Conservation (phyloP, 2,329 filamentous ascomycete species). For the Gliomastix tumulicola region DNA sequence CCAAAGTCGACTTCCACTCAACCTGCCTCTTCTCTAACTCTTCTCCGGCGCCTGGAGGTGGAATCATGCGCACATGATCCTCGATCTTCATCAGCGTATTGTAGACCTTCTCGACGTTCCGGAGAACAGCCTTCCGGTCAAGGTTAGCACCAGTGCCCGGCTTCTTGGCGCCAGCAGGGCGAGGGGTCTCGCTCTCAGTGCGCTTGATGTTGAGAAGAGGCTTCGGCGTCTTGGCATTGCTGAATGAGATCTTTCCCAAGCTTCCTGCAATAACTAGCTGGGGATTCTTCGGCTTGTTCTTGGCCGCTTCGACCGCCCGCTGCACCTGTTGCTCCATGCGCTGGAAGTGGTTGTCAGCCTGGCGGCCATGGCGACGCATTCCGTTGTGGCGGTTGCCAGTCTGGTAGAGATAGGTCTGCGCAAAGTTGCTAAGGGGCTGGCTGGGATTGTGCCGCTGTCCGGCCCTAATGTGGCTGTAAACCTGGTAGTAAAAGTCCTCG, state of each 20-base stretch:
- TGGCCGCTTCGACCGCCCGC: constrained; percentile 91
- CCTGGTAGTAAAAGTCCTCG: constrained; percentile 98
- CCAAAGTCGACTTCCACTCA: constrained; percentile 59
- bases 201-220: constrained; percentile 94
- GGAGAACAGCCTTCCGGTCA: constrained; percentile 67
- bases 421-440: constrained; percentile 91
- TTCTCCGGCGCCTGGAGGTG: constrained; percentile 52
- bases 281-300: constrained; percentile 96
- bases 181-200: constrained; percentile 57
- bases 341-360: constrained; percentile 94
- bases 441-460: constrained; percentile 85
- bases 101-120: constrained; percentile 86
- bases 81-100: constrained; percentile 86
- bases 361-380: constrained; percentile 67
- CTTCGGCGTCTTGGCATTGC: constrained; percentile 96
- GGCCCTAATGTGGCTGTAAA: constrained; percentile 89
- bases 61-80: constrained; percentile 80
- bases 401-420: constrained; percentile 95
- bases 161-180: constrained; percentile 42
- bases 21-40: constrained; percentile 67
- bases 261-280: constrained; percentile 95
- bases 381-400: constrained; percentile 78
- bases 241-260: constrained; percentile 96
- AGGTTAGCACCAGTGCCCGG: constrained; percentile 16
- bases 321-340: constrained; percentile 99